Percentiles rank a stretch among this genome's conserved stretches.
Evolutionary conservation across 2,329 filamentous ascomycete genomes (phyloP).

Genomic region (Aspergillus sp.): DNA sequence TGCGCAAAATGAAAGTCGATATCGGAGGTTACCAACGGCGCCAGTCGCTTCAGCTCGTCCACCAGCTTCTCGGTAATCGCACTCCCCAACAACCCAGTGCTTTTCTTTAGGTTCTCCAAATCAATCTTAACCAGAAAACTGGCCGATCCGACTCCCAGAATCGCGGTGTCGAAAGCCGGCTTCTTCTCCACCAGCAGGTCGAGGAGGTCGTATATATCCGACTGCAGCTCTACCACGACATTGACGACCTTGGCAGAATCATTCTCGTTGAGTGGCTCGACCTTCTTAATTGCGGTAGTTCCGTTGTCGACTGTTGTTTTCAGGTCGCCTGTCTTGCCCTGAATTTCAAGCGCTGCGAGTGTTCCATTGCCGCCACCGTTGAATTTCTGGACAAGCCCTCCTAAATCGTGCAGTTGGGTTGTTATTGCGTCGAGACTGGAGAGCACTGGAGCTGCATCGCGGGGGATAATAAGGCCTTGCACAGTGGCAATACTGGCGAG

Average conservation of each 20-base stretch:
- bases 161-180: neutral
- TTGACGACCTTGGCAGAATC: neutral
- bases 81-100: rapidly evolving
- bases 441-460: neutral
- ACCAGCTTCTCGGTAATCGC: neutral
- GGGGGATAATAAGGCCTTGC: neutral
- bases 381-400: neutral
- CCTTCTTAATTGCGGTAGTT: neutral
- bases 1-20: neutral
- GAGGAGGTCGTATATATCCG: neutral
- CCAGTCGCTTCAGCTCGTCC: neutral
- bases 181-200: neutral
- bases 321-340: neutral
- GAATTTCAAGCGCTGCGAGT: neutral
- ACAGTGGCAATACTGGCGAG: neutral
- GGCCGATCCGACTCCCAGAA: neutral
- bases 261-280: neutral
- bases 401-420: neutral
- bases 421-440: neutral
- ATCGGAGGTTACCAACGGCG: neutral
- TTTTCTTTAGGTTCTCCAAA: neutral
- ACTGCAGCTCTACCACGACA: neutral
- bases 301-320: neutral
- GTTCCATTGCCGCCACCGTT: neutral
- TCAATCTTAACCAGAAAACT: neutral